A percentile compares a stretch with the other conserved stretches of the same genome.
These are phyloP conservation scores for Mycotypha africana DNA, from an alignment of 371 early-diverging fungal species.

Conservation along the genomic window DNA sequence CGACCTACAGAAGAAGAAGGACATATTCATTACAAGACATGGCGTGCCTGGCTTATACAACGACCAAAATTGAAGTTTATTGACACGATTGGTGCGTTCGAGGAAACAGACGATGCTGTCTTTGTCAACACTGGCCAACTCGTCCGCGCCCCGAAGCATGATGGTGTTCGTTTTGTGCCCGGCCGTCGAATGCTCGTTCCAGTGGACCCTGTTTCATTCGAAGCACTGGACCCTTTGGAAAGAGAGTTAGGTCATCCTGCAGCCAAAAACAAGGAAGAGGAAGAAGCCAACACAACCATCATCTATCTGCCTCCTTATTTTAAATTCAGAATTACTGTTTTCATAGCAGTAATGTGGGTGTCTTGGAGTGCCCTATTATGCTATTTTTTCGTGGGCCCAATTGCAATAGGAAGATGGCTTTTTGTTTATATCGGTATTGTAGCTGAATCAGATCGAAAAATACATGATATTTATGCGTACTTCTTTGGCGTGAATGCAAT, in stretches of 20 bases:
- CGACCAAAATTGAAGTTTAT: neutral
- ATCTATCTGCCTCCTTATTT: constrained; percentile 65
- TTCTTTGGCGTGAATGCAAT: constrained; percentile 13
- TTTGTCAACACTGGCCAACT: constrained; percentile 2
- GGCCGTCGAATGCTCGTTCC: constrained; percentile 10
- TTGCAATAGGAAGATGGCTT: constrained; percentile 6
- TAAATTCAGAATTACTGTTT: constrained; percentile 10
- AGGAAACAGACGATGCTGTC: neutral
- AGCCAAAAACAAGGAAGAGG: constrained; percentile 8
- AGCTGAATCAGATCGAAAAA: constrained; percentile 7
- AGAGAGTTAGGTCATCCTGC: constrained; percentile 54
- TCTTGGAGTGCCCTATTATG: constrained; percentile 2
- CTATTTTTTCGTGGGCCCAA: constrained; percentile 6
- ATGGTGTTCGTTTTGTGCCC: constrained; percentile 3
- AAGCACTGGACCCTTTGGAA: constrained; percentile 11
- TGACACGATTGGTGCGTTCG: neutral
- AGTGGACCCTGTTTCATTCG: constrained; percentile 6
- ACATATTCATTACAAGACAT: constrained; percentile 2
- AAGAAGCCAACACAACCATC: constrained; percentile 31
- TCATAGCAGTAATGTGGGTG: constrained; percentile 20
- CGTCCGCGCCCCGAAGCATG: constrained; percentile 55
- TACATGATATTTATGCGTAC: constrained; percentile 55
- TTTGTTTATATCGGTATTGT: neutral
- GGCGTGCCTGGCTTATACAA: constrained; percentile 8
- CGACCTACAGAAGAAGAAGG: constrained; percentile 51